Conservation (phyloP, 345 rosid species). For the Brassica napus region Da-Ae NC_063439.1:28230501-28231000, state of each 20-base stretch:
- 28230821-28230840: background rate
- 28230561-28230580: slow-evolving; percentile 7
- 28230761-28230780: slow-evolving; percentile 14
- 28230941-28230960: too few relatives aligned
- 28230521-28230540: background rate
- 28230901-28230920: too few relatives aligned
- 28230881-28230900: too few relatives aligned
- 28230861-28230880: too few relatives aligned
- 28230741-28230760: background rate
- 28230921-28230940: too few relatives aligned
- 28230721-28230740: slow-evolving; percentile 1
- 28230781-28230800: background rate
- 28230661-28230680: background rate
- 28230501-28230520: slow-evolving; percentile 5
- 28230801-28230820: slow-evolving; percentile 11
- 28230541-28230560: slow-evolving; percentile 1
- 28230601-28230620: background rate
- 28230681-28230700: slow-evolving; percentile 22
- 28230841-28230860: too few relatives aligned
- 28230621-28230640: slow-evolving; percentile 17
- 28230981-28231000: too few relatives aligned
- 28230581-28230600: slow-evolving; percentile 16
- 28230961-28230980: too few relatives aligned
- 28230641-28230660: background rate
- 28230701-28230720: slow-evolving; percentile 1